Conservation (phyloP, 1,284 basidiomycete species). For the Meripilus lineatus region DNA sequence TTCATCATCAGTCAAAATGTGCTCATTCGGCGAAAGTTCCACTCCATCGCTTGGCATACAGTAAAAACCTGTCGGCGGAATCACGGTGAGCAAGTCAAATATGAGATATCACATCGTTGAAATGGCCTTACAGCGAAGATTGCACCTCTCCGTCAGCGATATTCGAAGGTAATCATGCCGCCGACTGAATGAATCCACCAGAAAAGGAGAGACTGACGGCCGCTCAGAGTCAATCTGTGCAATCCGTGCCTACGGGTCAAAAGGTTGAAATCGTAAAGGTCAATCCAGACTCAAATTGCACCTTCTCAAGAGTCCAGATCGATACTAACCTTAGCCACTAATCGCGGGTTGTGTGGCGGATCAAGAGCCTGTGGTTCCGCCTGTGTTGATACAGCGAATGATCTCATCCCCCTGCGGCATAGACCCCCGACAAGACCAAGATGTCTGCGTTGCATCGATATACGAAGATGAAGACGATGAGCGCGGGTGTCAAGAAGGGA, state of each 20-base stretch:
- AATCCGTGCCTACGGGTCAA: constrained; percentile 42
- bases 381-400: no score
- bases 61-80: constrained; percentile 61
- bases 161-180: constrained; percentile 82
- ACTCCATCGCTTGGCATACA: constrained; percentile 88
- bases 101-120: background rate
- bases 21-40: constrained; percentile 63
- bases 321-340: no score
- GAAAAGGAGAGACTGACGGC: constrained; percentile 41
- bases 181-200: constrained; percentile 67
- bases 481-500: no score
- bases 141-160: constrained; percentile 84
- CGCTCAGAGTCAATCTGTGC: constrained; percentile 43
- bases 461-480: no score
- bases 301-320: no score
- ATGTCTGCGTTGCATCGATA: no score
- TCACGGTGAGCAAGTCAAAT: background rate
- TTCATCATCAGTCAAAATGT: constrained; percentile 75
- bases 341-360: no score
- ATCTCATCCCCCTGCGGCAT: no score
- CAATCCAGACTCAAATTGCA: no score
- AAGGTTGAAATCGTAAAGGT: no score
- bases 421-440: no score
- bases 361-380: no score
- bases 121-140: constrained; percentile 66